Evolutionary conservation across 768 basidiomycete genomes (phyloP), one percentile per base, ranked within the genome.

Genomic region (Boletus edulis): DNA sequence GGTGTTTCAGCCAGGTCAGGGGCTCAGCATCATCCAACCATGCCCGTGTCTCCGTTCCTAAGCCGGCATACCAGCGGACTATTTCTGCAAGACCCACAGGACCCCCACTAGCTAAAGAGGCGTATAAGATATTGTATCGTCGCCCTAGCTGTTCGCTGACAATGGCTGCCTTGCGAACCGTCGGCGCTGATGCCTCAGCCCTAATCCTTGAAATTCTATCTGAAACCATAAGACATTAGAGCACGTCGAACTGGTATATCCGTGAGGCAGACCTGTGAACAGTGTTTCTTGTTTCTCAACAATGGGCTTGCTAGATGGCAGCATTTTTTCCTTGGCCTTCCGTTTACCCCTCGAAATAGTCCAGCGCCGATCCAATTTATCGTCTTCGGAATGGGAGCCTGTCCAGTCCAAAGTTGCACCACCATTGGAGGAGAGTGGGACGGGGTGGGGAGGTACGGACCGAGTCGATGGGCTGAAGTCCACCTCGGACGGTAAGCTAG

Each of bases 391-490:
- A 14, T 68, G 68, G 29, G 76, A 67, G n/a, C 79, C 77, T n/a
- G 81, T 78, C 89, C 89, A 91, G 62, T 91, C 89, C 35, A 91
- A 71, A 2, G 87, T 87, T 27, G 75, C 72, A 6, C 89, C 89
- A 52, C 86, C 83, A 64, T 90, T 81, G 7, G 78, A 76, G 9
- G 88, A 89, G 7, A 80, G 71, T 0, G 89, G 89, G 10, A 91
- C 80, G 13, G 89, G 89, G 62, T 89, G 87, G 4, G 65, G 62
- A 34, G 75, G 74, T 12, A 63, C 67, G 31, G 71, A 60, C 18
- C 79, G 78, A 8, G 81, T 81, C 1, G 85, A 83, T 22, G 87
- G 87, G 60, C 85, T 82, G 64, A 87, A 89, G 65, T 89, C 87
- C 24, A 89, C 75, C 41, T 88, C 86, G 3, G 78, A 57, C 4